Percentiles rank a stretch among this genome's conserved stretches.
phyloP scores from a whole-genome alignment of 2,329 filamentous ascomycete species.

The Didymella sp. region DNA sequence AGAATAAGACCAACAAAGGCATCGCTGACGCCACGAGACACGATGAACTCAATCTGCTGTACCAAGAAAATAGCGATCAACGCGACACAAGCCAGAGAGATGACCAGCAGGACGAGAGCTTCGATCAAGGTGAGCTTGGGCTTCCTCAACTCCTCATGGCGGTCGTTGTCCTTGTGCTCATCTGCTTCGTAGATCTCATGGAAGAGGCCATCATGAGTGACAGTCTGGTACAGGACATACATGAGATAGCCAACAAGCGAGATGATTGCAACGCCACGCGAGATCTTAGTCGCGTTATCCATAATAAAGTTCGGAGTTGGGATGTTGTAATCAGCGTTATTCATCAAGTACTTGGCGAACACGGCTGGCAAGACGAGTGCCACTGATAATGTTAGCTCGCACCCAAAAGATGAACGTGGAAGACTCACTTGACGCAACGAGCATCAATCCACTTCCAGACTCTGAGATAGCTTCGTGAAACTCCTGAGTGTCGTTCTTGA shows the following conservation, averaged over 20 bases:
- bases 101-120: constrained; percentile 67
- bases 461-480: constrained; percentile 81
- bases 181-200: constrained; percentile 75
- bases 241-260: constrained; percentile 70
- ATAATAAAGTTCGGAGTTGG: constrained; percentile 64
- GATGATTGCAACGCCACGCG: constrained; percentile 73
- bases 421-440: constrained; percentile 72
- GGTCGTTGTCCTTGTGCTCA: constrained; percentile 71
- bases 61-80: constrained; percentile 78
- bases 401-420: no score
- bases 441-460: constrained; percentile 75
- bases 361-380: constrained; percentile 58
- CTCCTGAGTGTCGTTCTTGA: constrained; percentile 70
- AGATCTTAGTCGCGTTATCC: constrained; percentile 67
- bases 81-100: constrained; percentile 73
- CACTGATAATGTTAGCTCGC: constrained; percentile 45
- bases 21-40: constrained; percentile 57
- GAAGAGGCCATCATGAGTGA: constrained; percentile 78
- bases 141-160: constrained; percentile 65
- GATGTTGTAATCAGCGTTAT: constrained; percentile 38
- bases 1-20: constrained; percentile 75
- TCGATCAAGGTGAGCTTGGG: constrained; percentile 78
- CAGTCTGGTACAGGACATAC: constrained; percentile 74
- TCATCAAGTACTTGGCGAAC: constrained; percentile 59
- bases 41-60: constrained; percentile 70